A percentile compares a stretch with the other conserved stretches of the same genome.
Conservation (phyloP, 345 rosid genomes). For the Salix purpurea region DNA sequence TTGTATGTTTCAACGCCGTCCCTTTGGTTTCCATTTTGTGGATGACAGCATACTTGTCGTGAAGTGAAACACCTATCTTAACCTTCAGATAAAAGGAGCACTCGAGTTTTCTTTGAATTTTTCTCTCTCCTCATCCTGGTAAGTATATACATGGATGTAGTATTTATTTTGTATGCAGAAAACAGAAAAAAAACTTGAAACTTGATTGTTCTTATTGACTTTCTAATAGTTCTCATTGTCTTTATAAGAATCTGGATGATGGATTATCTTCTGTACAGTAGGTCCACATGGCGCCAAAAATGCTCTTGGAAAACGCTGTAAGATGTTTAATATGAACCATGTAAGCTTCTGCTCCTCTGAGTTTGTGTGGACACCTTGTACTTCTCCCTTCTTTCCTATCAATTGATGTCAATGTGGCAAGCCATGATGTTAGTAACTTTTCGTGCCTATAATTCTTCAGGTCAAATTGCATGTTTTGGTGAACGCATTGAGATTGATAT, state of each 20-base stretch:
- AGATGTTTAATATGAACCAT: constrained; percentile 78
- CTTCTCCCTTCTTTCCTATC: not conserved
- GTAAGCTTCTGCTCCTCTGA: constrained; percentile 33
- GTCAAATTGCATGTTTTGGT: constrained; percentile 77
- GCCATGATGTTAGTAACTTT: not conserved
- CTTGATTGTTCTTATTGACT: not conserved
- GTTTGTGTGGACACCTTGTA: not conserved
- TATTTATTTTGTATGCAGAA: not conserved
- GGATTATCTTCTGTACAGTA: constrained; percentile 20
- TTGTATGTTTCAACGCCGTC: not conserved
- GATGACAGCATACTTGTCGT: not conserved
- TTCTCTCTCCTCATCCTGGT: not conserved
- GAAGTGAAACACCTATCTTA: not conserved
- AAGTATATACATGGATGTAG: not conserved
- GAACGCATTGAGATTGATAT: constrained; percentile 67
- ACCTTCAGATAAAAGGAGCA: not conserved
- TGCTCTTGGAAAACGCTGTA: constrained; percentile 91
- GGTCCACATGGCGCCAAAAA: constrained; percentile 86
- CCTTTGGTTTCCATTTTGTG: not conserved
- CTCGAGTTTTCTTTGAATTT: not conserved
- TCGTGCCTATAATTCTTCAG: constrained; percentile 40
- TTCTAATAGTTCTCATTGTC: not conserved
- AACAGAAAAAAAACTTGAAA: not conserved
- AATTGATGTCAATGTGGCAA: not conserved
- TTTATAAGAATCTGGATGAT: not conserved